Evolutionary conservation across 768 basidiomycete species (phyloP), one percentile per base, ranked within the genome.

Genomic region (Serendipita sp.): DNA sequence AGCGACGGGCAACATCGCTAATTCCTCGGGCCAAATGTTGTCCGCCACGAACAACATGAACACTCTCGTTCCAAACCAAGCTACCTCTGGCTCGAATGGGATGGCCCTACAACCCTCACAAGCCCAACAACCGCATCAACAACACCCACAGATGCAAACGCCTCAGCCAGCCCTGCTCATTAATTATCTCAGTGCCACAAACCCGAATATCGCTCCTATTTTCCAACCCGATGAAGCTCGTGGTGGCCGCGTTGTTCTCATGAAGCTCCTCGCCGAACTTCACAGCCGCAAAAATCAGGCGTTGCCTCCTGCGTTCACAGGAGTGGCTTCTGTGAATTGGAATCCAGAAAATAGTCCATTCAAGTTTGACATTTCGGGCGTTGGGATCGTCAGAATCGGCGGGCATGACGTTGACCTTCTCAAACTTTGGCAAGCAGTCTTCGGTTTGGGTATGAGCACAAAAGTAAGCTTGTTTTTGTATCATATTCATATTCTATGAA

Each of bases 351-450:
- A 10, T 4, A 60, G 56, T 60, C 4, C 30, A n/a, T 60, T 60
- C 30, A 60, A 38, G n/a, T 32, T 60, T 18, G 56, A 60, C 4
- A n/a, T 60, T 10, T 11, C n/a, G 28, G 28, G 30, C 28, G 8
- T 34, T n/a, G 56, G 56, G 28, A 18, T 60, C 4, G 56, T 60
- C 56, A 60, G 35, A 34, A 36, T 60, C 36, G 56, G 28, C 35
- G 56, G 56, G 23, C 56, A 60, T n/a, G 56, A 60, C 36, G 34
- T 60, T 38, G 56, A 60, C 36, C 18, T 60, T 28, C 36, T 60
- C 56, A 60, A 60, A 60, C 56, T 60, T 8, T 60, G 56, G 56
- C 56, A 60, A 34, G 32, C 16, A 10, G 30, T 60, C 11, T 60
- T 60, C 36, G 34, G n/a, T 16, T 23, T 35, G 23, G 56, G 56